Conservation (phyloP, 2,329 filamentous ascomycete genomes). For the Sarocladium oryzae region DNA sequence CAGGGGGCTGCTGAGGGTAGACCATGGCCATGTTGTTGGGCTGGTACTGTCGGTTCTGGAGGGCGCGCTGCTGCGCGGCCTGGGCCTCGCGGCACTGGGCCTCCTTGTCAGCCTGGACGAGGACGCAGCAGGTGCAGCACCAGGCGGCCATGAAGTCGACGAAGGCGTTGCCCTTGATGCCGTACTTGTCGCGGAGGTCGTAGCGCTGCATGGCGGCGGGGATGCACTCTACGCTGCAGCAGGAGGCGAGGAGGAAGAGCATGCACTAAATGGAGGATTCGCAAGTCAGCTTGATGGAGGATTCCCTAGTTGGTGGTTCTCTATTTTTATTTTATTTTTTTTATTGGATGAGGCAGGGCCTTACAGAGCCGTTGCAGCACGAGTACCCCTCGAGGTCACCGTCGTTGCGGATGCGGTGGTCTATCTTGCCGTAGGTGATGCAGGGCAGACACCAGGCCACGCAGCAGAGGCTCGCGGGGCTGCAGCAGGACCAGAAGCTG, state of each 20-base stretch:
- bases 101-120: constrained; percentile 35
- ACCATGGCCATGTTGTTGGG: neutral
- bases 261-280: constrained; percentile 23
- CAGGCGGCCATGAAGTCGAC: constrained; percentile 26
- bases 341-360: constrained; percentile 11
- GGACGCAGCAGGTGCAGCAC: constrained; percentile 31
- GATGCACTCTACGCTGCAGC: constrained; percentile 26
- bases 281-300: no score
- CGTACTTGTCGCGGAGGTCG: constrained; percentile 30
- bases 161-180: constrained; percentile 29
- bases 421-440: neutral
- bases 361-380: constrained; percentile 31
- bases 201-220: constrained; percentile 31
- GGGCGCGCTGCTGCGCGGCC: neutral
- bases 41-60: neutral
- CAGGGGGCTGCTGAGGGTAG: neutral
- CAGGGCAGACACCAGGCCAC: neutral
- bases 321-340: neutral
- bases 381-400: constrained; percentile 28
- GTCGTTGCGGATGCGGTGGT: constrained; percentile 29
- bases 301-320: neutral
- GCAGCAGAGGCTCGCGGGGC: neutral
- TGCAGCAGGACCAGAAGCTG: neutral
- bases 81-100: constrained; percentile 21
- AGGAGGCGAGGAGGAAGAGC: constrained; percentile 25